These are phyloP conservation scores for Boletus rufocinnamomeus DNA, from an alignment of 768 basidiomycete species.

Conservation along the genomic window DNA sequence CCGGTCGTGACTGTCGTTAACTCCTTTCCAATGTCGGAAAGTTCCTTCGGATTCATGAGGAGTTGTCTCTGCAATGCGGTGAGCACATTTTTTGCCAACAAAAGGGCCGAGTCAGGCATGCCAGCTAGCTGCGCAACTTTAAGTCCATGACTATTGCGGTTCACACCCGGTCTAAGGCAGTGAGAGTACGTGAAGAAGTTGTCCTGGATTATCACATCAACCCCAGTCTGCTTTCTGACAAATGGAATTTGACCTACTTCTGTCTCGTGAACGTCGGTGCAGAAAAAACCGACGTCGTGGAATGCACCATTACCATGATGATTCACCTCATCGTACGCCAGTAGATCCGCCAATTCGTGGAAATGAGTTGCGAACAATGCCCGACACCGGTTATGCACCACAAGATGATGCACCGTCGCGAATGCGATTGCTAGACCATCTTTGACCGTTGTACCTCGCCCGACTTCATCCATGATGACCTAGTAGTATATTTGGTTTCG, in stretches of 20 bases:
- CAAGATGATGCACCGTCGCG: constrained; percentile 82
- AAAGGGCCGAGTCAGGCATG: constrained; percentile 64
- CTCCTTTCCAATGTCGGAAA: constrained; percentile 36
- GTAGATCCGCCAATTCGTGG: constrained; percentile 87
- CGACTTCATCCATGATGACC: constrained; percentile 99
- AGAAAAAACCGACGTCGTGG: constrained; percentile 76
- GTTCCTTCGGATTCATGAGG: constrained; percentile 28
- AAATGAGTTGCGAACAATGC: constrained; percentile 99
- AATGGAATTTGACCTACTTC: constrained; percentile 49
- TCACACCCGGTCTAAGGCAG: constrained; percentile 77
- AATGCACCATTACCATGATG: constrained; percentile 50
- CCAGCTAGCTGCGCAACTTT: constrained; percentile 89
- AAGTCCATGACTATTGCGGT: constrained; percentile 86
- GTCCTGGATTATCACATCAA: constrained; percentile 46
- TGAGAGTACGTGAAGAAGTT: constrained; percentile 84
- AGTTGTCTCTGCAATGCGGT: constrained; percentile 36
- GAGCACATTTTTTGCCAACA: constrained; percentile 60
- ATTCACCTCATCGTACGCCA: constrained; percentile 55
- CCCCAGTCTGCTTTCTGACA: neutral
- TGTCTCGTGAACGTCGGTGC: constrained; percentile 82
- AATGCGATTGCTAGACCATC: constrained; percentile 95
- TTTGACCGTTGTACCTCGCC: constrained; percentile 88
- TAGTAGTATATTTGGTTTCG: constrained; percentile 33
- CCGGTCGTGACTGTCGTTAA: constrained; percentile 20
- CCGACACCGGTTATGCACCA: constrained; percentile 69